These are phyloP conservation scores for Ceratocystis eucalypticola DNA, from an alignment of 2,329 filamentous ascomycete genomes.

Conservation along the genomic window DNA sequence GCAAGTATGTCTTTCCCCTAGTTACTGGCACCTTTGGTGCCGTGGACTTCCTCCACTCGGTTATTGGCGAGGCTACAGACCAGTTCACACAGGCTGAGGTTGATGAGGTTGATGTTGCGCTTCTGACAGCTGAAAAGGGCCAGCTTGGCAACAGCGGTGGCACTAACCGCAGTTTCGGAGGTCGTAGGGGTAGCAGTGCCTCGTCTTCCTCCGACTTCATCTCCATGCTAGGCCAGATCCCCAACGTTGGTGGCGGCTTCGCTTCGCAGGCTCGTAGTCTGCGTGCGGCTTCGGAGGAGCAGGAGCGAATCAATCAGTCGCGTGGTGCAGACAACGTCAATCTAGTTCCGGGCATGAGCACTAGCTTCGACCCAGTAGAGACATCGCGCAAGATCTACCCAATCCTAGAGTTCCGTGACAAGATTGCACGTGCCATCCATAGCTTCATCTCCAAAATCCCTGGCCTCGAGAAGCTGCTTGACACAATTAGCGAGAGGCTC, in stretches of 20 bases:
- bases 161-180: slow-evolving; percentile 24
- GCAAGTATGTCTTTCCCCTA: slow-evolving; percentile 51
- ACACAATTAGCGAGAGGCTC: slow-evolving; percentile 84
- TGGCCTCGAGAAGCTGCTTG: slow-evolving; percentile 75
- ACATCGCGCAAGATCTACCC: slow-evolving; percentile 78
- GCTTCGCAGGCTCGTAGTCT: slow-evolving; percentile 52
- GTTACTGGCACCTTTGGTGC: slow-evolving; percentile 67
- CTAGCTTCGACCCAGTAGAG: slow-evolving; percentile 64
- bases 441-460: slow-evolving; percentile 82
- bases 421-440: slow-evolving; percentile 76
- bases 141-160: slow-evolving; percentile 25
- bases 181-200: slow-evolving; percentile 26
- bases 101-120: slow-evolving; percentile 62
- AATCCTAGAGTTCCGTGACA: slow-evolving; percentile 86
- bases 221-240: slow-evolving; percentile 61
- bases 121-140: slow-evolving; percentile 52
- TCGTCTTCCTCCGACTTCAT: slow-evolving; percentile 47
- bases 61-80: slow-evolving; percentile 59
- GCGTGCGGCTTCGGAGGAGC: slow-evolving; percentile 45
- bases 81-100: slow-evolving; percentile 78
- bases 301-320: slow-evolving; percentile 38
- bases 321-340: slow-evolving; percentile 34
- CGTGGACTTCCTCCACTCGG: slow-evolving; percentile 73
- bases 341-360: slow-evolving; percentile 59
- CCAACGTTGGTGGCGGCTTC: slow-evolving; percentile 52